These are phyloP conservation scores for Talaromyces adpressus DNA, from an alignment of 495 filamentous ascomycete genomes.

Conservation along the genomic window DNA sequence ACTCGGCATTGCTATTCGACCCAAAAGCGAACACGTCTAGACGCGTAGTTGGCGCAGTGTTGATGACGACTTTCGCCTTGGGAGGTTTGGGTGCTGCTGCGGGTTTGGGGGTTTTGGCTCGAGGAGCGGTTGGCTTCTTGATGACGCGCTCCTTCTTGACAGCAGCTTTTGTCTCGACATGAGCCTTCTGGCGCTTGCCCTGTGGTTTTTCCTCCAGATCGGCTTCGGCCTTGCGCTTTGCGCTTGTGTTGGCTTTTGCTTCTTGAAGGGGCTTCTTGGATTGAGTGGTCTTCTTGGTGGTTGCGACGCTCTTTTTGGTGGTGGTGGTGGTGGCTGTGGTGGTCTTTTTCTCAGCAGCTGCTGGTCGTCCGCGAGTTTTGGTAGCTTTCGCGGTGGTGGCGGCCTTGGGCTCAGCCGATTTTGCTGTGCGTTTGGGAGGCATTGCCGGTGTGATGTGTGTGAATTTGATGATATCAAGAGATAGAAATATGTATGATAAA, in stretches of 20 bases:
- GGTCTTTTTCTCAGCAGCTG: background rate
- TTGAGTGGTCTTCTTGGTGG: background rate
- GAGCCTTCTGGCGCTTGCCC: slow-evolving; percentile 2
- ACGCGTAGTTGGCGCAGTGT: slow-evolving; percentile 24
- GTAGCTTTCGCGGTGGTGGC: background rate
- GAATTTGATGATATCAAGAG: background rate
- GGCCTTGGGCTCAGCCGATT: background rate
- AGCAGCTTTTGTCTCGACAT: slow-evolving; percentile 2
- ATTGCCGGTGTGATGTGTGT: background rate
- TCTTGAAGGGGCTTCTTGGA: slow-evolving; percentile 8
- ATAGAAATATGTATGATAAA: background rate
- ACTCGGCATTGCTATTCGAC: slow-evolving; percentile 41
- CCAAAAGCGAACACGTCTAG: slow-evolving; percentile 49
- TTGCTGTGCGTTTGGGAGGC: slow-evolving; percentile 7
- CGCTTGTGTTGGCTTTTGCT: slow-evolving; percentile 10
- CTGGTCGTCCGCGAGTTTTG: slow-evolving; percentile 7
- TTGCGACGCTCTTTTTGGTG: slow-evolving; percentile 1
- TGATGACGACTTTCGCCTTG: slow-evolving; percentile 21
- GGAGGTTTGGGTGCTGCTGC: slow-evolving; percentile 4
- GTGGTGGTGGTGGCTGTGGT: background rate
- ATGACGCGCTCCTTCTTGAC: background rate
- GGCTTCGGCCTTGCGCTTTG: slow-evolving; percentile 8
- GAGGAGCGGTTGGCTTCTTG: slow-evolving; percentile 4
- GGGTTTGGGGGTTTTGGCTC: background rate
- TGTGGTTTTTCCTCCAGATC: slow-evolving; percentile 4